Percentiles rank a stretch among this genome's conserved stretches.
These are phyloP conservation scores for Sodiomyces alkalinus DNA, from an alignment of 2,329 filamentous ascomycete species.

Conservation along the genomic window DNA sequence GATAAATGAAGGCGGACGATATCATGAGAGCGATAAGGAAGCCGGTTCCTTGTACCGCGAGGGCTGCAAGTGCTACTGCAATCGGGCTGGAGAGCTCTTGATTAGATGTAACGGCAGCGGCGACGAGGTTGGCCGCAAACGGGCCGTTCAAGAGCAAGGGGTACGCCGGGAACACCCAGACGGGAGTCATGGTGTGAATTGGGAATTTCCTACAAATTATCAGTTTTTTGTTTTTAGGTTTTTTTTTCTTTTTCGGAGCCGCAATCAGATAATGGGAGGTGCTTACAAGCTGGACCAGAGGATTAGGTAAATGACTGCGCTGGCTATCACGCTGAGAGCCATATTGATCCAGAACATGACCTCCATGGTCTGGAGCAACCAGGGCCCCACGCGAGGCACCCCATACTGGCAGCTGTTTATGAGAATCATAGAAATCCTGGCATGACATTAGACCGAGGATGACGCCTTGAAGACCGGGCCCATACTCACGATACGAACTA, in stretches of 20 bases:
- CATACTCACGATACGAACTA: constrained; percentile 28
- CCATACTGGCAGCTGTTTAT: constrained; percentile 72
- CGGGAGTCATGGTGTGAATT: constrained; percentile 72
- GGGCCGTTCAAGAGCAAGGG: constrained; percentile 64
- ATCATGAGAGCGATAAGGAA: constrained; percentile 58
- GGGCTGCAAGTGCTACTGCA: constrained; percentile 31
- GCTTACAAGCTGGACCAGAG: constrained; percentile 47
- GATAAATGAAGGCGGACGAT: constrained; percentile 70
- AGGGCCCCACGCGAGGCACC: constrained; percentile 41
- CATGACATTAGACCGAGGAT: constrained; percentile 19
- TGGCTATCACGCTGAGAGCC: constrained; percentile 49
- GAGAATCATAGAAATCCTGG: constrained; percentile 56
- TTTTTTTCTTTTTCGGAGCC: neutral
- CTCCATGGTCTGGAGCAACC: constrained; percentile 44
- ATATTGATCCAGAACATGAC: constrained; percentile 64
- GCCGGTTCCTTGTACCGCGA: constrained; percentile 37
- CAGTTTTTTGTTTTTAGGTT: neutral
- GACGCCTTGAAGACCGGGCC: constrained; percentile 19
- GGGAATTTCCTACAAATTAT: constrained; percentile 31
- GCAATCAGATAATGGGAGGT: neutral
- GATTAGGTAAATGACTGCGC: constrained; percentile 58
- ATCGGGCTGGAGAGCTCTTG: constrained; percentile 18
- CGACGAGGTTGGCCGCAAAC: constrained; percentile 46
- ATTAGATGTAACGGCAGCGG: constrained; percentile 17
- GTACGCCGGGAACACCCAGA: constrained; percentile 81